phyloP scores from a whole-genome alignment of 345 rosid species.

The Brassica nigra region DNA sequence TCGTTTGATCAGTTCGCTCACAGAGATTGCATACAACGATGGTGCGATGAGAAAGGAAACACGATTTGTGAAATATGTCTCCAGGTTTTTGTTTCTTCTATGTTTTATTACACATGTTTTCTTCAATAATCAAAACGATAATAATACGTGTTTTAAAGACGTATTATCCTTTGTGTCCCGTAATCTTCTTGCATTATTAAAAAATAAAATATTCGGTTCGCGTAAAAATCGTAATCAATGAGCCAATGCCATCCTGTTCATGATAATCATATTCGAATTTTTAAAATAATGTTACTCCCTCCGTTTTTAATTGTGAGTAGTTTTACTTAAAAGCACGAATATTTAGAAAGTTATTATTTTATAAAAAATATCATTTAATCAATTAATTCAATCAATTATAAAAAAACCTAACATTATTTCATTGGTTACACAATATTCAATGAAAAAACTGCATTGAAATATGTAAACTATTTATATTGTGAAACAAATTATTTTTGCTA shows the following conservation, averaged over 20 bases:
- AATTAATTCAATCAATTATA: no score
- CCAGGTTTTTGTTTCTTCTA: constrained; percentile 51
- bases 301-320: no score
- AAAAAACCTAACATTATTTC: no score
- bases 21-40: constrained; percentile 93
- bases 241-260: constrained; percentile 32
- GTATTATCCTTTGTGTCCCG: constrained; percentile 8
- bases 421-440: no score
- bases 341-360: no score
- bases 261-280: constrained; percentile 4
- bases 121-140: constrained; percentile 1
- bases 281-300: not conserved
- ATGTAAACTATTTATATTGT: no score
- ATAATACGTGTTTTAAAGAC: constrained; percentile 11
- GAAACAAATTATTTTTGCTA: no score
- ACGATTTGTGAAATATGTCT: constrained; percentile 93
- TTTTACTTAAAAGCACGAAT: no score
- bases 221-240: constrained; percentile 27
- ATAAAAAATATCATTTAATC: no score
- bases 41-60: constrained; percentile 97
- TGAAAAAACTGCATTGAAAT: no score
- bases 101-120: not conserved
- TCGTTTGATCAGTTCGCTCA: constrained; percentile 40
- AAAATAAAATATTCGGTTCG: constrained; percentile 24
- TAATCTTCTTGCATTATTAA: not conserved